Conservation (phyloP, 495 filamentous ascomycete genomes). For the Podospora anserina region DNA sequence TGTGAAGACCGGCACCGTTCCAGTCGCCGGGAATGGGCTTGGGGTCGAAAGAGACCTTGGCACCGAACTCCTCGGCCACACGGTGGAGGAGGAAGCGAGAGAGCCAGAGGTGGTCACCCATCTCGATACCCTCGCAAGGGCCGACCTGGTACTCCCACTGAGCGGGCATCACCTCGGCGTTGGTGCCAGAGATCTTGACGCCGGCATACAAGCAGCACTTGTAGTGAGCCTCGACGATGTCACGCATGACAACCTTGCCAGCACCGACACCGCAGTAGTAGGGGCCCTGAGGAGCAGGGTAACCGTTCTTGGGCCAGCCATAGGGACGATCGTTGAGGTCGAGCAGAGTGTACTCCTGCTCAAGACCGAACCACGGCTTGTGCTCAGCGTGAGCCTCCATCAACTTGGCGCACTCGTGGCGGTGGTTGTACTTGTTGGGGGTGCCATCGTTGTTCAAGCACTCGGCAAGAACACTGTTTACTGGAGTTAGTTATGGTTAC, state of each 20-base stretch:
- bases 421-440: conserved; percentile 98
- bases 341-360: conserved; percentile 76
- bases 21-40: conserved; percentile 99
- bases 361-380: conserved; percentile 95
- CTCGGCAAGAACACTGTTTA: conserved; percentile 74
- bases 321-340: conserved; percentile 83
- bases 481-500: neutral
- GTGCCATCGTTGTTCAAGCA: conserved; percentile 95
- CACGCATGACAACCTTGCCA: conserved; percentile 96
- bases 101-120: conserved; percentile 98
- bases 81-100: conserved; percentile 95
- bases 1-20: conserved; percentile 99
- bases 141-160: conserved; percentile 99
- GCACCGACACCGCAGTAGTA: conserved; percentile 99
- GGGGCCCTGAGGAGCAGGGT: conserved; percentile 88
- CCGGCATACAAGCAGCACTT: conserved; percentile 90
- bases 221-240: conserved; percentile 98
- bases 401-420: conserved; percentile 60
- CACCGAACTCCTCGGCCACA: conserved; percentile 95
- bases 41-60: conserved; percentile 91
- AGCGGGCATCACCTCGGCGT: conserved; percentile 89
- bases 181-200: conserved; percentile 95
- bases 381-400: conserved; percentile 84
- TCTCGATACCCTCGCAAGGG: conserved; percentile 84
- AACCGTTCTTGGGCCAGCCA: conserved; percentile 86